Evolutionary conservation across 2,329 filamentous ascomycete genomes (phyloP).

Genomic region (Seiridium cupressi): DNA sequence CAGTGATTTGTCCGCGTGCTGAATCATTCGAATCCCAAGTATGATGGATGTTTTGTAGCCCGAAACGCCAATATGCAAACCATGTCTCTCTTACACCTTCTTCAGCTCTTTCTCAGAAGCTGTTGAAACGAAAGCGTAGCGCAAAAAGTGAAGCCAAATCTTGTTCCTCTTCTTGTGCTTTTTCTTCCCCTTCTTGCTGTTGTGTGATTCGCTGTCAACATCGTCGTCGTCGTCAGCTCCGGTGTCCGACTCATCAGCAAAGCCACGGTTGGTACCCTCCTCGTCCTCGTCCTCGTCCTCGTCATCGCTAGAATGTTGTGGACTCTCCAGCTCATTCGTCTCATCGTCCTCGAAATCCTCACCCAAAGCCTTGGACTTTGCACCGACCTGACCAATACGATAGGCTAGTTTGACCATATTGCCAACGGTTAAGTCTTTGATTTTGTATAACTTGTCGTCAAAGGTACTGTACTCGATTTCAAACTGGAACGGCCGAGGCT

Average conservation of each 20-base stretch:
- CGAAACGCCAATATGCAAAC: not conserved
- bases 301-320: not conserved
- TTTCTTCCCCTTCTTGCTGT: conserved; percentile 29
- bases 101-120: conserved; percentile 64
- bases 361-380: conserved; percentile 17
- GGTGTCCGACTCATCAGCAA: conserved; percentile 23
- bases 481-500: conserved; percentile 66
- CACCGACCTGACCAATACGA: conserved; percentile 62
- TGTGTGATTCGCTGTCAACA: conserved; percentile 19
- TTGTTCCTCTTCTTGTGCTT: conserved; percentile 60
- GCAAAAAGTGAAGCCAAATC: conserved; percentile 75
- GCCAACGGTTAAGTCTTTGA: conserved; percentile 81
- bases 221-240: conserved; percentile 20
- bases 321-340: conserved; percentile 12
- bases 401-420: conserved; percentile 79
- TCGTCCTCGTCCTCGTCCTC: conserved; percentile 13
- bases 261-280: conserved; percentile 18
- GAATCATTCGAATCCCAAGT: not conserved
- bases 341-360: conserved; percentile 11
- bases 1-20: not conserved
- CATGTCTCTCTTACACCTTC: conserved; percentile 26
- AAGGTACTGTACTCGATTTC: conserved; percentile 86
- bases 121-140: conserved; percentile 77
- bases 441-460: conserved; percentile 69
- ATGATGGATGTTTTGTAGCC: not conserved